Base-by-base conservation (phyloP, 75 land plant species). In the Cupressus sempervirens region DNA sequence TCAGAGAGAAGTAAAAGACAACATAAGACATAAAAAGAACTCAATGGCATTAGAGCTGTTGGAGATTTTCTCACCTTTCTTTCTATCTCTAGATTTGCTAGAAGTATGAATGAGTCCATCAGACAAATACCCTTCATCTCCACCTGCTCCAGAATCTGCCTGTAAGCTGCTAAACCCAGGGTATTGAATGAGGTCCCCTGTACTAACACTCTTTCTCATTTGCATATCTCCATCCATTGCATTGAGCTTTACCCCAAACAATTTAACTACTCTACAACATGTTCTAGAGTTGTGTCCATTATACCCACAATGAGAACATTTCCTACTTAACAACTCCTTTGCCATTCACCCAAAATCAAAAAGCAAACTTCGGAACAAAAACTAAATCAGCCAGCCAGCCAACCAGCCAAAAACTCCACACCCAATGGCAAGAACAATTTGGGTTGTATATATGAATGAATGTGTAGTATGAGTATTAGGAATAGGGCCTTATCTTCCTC, bases 281-380 rank as follows among this genome's bases (percentile, higher is more conserved):
- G 95, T 92, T 82, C 96, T 87, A 84, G 95, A 92, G 86, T 90
- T 94, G 85, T 93, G 96, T 7, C 96, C 95, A 86, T 87, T 92
- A 80, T 93, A 90, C 62, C 95, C 93, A 86, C 95, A 93, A 54
- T 91, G 92, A 38, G 96, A 93, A 90, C 96, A 93, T 82, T 89
- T 88, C 80, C 91, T 91, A 15, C 86, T 88, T 88, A 91, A 88
- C 82, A 53, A 5, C 54, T 76, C 90, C n/a, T 82, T 87, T 82
- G 43, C 86, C 88, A 81, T 86, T 48, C 34, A 45, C 35, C 50
- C 2, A 23, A 65, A 65, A 65, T 0, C 53, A 50, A 50, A 50
- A 50, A 50, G 53, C 12, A 50, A 50, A 13, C 53, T 50, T 50
- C 5, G 12, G 12, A 50, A 13, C 53, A 50, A 50, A 50, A 50